Conservation (phyloP, 352 stramenopile genomes). For the Phytophthora sansomeana region DNA sequence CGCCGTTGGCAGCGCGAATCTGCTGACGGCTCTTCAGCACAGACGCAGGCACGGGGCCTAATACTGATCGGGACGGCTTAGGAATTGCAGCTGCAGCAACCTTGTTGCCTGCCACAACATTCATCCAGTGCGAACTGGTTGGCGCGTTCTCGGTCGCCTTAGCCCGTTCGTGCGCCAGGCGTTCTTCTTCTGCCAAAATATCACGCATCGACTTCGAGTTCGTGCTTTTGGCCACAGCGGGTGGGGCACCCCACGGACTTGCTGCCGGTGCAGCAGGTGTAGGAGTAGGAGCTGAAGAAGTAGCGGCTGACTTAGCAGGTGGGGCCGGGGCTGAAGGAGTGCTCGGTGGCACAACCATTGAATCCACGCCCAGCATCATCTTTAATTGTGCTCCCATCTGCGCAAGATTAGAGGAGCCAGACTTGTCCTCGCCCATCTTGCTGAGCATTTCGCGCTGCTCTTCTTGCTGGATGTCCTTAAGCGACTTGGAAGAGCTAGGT, state of each 20-base stretch:
- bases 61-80: constrained; percentile 57
- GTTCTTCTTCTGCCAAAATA: constrained; percentile 86
- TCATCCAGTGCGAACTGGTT: constrained; percentile 83
- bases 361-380: constrained; percentile 89
- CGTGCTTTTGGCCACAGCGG: constrained; percentile 30
- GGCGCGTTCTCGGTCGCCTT: constrained; percentile 52
- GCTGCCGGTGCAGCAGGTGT: constrained; percentile 29
- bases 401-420: constrained; percentile 53
- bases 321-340: constrained; percentile 7
- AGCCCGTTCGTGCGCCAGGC: constrained; percentile 70
- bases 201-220: constrained; percentile 76
- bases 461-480: constrained; percentile 88
- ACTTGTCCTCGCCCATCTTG: constrained; percentile 50
- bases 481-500: constrained; percentile 46
- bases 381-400: constrained; percentile 89
- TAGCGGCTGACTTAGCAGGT: constrained; percentile 1
- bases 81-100: constrained; percentile 51
- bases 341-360: constrained; percentile 25
- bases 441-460: constrained; percentile 75
- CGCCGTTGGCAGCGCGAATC: constrained; percentile 51
- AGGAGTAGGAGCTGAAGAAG: constrained; percentile 13
- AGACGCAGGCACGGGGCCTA: constrained; percentile 79
- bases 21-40: constrained; percentile 84
- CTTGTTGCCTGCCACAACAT: constrained; percentile 79
- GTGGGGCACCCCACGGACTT: constrained; percentile 62